Base-by-base conservation (phyloP, 2,329 filamentous ascomycete species). In the Trematosphaeria pertusa region DNA sequence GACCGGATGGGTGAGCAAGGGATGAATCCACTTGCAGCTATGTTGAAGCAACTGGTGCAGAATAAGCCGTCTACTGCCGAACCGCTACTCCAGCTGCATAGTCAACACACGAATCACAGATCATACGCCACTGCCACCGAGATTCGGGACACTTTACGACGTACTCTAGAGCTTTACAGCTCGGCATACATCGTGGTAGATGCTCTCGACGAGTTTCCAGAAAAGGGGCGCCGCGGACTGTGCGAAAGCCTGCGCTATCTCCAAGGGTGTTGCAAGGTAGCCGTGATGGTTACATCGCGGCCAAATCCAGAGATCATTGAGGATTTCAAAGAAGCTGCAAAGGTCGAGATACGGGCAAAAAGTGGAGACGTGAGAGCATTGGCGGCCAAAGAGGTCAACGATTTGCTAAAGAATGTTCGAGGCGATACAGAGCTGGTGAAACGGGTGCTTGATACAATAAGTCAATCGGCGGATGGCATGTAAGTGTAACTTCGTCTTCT, bases 41-140 rank as follows among this genome's bases (percentile, higher is more conserved):
- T 73, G 1, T 21, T 70, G 1, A 67, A 65, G 30, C 72, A 74
- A 37, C 58, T 74, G 48, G 65, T 37, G n/a, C 43, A 12, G 24
- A 37, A 3, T 58, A 63, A 0, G 44, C 50, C 64, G 3, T 33
- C 26, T 5, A 32, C 59, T 9, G 42, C 55, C 3, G 38, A 50
- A 2, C 34, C 24, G 14, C 43, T 67, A 4, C 48, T 49, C 46
- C 2, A 38, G 5, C 48, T 69, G 15, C 58, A 66, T 49, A 19
- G 58, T 5, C 4, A 31, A 12, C 50, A 64, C 45, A 39, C 66
- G 54, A 28, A 6, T 8, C 31, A 34, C 8, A 15, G 12, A 8
- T 8, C 24, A 7, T 28, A 28, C 24, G 24, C 24, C 12, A 8
- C 24, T 7, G 24, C 24, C 24, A 12, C 7, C 24, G 24, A 28